phyloP scores from a whole-genome alignment of 805 yeast species.

The Wickerhamomyces tratensis region DNA sequence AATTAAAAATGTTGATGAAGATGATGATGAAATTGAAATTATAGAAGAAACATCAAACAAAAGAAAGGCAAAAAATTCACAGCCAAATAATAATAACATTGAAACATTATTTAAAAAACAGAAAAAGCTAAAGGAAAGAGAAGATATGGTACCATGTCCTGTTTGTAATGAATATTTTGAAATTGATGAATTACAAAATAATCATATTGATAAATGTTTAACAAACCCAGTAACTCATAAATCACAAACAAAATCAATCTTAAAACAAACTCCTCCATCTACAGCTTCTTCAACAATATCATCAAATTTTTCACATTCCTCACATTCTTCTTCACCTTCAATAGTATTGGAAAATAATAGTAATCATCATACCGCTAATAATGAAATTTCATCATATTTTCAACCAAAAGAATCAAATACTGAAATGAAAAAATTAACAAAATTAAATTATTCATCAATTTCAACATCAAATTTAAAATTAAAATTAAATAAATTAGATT shows the following conservation, averaged over 20 bases:
- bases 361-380: slow-evolving; percentile 5
- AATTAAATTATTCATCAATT: slow-evolving; percentile 53
- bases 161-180: slow-evolving; percentile 47
- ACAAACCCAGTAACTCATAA: slow-evolving; percentile 15
- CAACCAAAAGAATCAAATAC: slow-evolving; percentile 18
- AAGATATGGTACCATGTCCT: slow-evolving; percentile 47
- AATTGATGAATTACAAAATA: slow-evolving; percentile 37
- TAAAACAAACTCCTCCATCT: slow-evolving; percentile 3
- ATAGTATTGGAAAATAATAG: background rate
- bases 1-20: slow-evolving; percentile 3
- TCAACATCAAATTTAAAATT: slow-evolving; percentile 51
- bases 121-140: slow-evolving; percentile 8
- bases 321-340: too few species aligned
- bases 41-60: slow-evolving; percentile 15
- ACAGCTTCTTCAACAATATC: slow-evolving; percentile 15
- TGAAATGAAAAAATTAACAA: slow-evolving; percentile 38
- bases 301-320: too few species aligned
- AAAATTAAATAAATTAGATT: slow-evolving; percentile 40
- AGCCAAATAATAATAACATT: slow-evolving; percentile 2
- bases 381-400: slow-evolving; percentile 19
- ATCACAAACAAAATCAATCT: slow-evolving; percentile 2
- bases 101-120: slow-evolving; percentile 11
- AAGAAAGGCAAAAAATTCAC: slow-evolving; percentile 5
- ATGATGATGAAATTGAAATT: slow-evolving; percentile 21
- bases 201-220: slow-evolving; percentile 53